Evolutionary conservation across 106 monocot genomes (phyloP).

Genomic region (Cymbidium sinense): DNA sequence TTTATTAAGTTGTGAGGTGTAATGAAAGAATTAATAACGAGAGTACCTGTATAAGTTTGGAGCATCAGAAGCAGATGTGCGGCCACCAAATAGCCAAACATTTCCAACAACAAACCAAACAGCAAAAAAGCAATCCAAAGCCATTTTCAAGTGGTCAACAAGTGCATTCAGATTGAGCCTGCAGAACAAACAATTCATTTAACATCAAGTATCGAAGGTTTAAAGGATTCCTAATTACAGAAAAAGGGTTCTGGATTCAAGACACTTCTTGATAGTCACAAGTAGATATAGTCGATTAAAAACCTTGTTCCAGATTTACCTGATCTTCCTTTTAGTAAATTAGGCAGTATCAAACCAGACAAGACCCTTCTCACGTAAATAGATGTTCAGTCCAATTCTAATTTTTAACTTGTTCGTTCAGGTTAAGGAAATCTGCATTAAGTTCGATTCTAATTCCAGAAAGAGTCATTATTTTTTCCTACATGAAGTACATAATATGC

Average conservation of each 20-base stretch:
- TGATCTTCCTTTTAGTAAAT: neutral
- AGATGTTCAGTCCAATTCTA: neutral
- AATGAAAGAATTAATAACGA: neutral
- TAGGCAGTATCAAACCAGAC: neutral
- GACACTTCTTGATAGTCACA: neutral
- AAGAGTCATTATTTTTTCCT: neutral
- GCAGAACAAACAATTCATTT: neutral
- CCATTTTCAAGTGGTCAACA: slow-evolving; percentile 79
- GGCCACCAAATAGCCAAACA: slow-evolving; percentile 94
- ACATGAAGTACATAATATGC: neutral
- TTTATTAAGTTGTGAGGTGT: neutral
- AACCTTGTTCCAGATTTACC: neutral
- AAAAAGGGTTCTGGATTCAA: neutral
- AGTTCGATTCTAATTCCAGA: neutral
- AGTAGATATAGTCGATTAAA: neutral
- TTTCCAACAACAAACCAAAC: slow-evolving; percentile 98
- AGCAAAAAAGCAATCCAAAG: slow-evolving; percentile 93
- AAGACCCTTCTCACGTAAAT: neutral
- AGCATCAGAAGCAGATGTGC: slow-evolving; percentile 57
- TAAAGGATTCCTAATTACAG: neutral
- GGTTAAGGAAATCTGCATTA: neutral
- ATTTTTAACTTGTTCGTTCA: neutral
- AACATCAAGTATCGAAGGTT: neutral
- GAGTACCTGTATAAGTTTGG: slow-evolving; percentile 91
- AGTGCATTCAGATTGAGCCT: slow-evolving; percentile 23